Base-by-base conservation (phyloP, 164 flowering plant genomes). In the Vitis amurensis region DNA sequence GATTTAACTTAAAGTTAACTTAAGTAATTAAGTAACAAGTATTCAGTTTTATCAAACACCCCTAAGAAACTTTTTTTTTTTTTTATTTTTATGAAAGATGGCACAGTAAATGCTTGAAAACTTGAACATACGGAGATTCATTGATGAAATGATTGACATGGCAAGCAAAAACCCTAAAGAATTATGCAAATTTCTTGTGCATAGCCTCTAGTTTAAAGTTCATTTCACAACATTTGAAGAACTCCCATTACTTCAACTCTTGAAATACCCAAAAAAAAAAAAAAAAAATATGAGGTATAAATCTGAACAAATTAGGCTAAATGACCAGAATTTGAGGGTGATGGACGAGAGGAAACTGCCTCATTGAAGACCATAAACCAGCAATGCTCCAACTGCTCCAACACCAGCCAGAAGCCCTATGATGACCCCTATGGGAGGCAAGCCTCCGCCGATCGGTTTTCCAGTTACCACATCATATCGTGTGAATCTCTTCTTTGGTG, bases 401-500 rank as follows among this genome's bases (percentile, higher is more conserved):
- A 92, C 12, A 48, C 98, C 98, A 30, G 80, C 91, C 37, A 89
- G 62, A 63, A 94, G 87, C 4, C 98, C 98, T 30, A 92, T 69
- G 55, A 94, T 81, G 61, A 94, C 98, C 11, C 98, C 97, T 37
- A 92, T 80, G 0, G 99, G 99, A 62, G 95, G 98, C 80, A 89
- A 73, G 1, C 89, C 92, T 0, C 98, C 97, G 9, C 99, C 99
- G 0, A 92, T 81, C 0, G 99, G 79, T 77, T 81, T 91, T 52
- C 99, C 98, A 0, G 91, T 87, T 76, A 74, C 80, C 64, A 84
- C 96, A 73, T 94, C 98, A 64, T 92, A 94, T 8, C 75, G 53
- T 3, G 98, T 87, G 75, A 94, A 94, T 68, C 99, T 90, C 85
- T 90, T 94, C 91, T 94, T 94, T 19, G 97, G 99, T 12, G 99